Percentiles rank a stretch among this genome's conserved stretches.
Evolutionary conservation across 1,139 yeast genomes (phyloP).

Genomic region (Saccharomyces hybrid): DNA sequence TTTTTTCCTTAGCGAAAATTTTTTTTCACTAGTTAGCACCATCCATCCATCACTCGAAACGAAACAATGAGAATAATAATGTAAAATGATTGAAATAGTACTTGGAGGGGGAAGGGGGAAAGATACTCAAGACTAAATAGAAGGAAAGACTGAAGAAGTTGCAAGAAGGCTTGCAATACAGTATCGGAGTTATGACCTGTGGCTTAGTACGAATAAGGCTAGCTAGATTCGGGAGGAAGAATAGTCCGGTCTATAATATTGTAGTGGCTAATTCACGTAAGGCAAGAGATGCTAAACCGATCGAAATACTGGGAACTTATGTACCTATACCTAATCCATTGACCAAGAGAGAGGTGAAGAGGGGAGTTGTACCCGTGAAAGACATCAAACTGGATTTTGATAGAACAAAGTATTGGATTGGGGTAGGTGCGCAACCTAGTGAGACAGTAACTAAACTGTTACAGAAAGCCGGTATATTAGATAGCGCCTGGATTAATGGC

Average conservation of each 20-base stretch:
- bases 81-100: not conserved
- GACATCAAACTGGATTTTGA: slow-evolving; percentile 78
- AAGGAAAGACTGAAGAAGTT: not conserved
- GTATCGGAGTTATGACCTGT: slow-evolving; percentile 30
- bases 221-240: slow-evolving; percentile 86
- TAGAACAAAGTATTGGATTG: slow-evolving; percentile 94
- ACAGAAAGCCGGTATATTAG: slow-evolving; percentile 71
- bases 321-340: slow-evolving; percentile 75
- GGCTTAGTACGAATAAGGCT: slow-evolving; percentile 66
- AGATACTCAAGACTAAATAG: not conserved
- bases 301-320: slow-evolving; percentile 92
- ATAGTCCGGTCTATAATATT: slow-evolving; percentile 82
- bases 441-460: slow-evolving; percentile 71
- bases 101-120: not conserved
- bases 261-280: slow-evolving; percentile 69
- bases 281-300: slow-evolving; percentile 78
- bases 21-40: not conserved
- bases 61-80: not conserved
- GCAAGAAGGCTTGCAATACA: not conserved
- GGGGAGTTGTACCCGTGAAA: slow-evolving; percentile 59
- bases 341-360: slow-evolving; percentile 46
- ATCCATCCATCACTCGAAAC: not conserved
- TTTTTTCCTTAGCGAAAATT: not conserved
- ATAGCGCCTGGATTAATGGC: slow-evolving; percentile 49
- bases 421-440: slow-evolving; percentile 96